Evolutionary conservation across 2,329 filamentous ascomycete genomes (phyloP).

Genomic region (Microdochium bolleyi): DNA sequence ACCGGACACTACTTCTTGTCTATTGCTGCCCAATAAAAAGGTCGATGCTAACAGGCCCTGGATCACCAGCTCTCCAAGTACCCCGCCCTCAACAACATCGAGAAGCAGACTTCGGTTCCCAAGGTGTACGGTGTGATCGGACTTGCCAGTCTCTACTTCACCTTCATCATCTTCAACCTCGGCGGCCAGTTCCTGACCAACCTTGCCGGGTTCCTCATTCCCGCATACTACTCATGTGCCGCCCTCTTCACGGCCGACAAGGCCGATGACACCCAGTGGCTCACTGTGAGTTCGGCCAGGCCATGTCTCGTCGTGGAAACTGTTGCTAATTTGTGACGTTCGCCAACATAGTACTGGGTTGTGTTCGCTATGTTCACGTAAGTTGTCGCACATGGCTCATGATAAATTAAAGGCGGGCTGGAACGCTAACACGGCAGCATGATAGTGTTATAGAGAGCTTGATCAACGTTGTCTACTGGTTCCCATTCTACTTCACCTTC

Average conservation of each 20-base stretch:
- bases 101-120: conserved; percentile 74
- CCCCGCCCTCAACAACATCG: conserved; percentile 73
- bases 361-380: conserved; percentile 74
- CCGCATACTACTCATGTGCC: conserved; percentile 75
- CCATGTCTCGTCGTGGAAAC: conserved; percentile 1
- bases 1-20: conserved; percentile 2
- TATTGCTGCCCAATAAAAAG: conserved; percentile 4
- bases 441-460: conserved; percentile 68
- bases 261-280: conserved; percentile 74
- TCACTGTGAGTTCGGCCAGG: conserved; percentile 48
- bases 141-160: conserved; percentile 72
- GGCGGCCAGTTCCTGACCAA: conserved; percentile 84
- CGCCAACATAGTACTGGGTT: conserved; percentile 65
- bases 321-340: conserved; percentile 22
- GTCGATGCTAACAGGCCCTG: conserved; percentile 8
- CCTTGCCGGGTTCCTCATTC: conserved; percentile 74
- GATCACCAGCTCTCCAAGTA: conserved; percentile 70
- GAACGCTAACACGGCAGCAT: conserved; percentile 4
- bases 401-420: conserved; percentile 2
- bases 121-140: conserved; percentile 81
- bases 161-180: conserved; percentile 89
- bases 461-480: conserved; percentile 83
- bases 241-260: conserved; percentile 67
- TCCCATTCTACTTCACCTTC: conserved; percentile 99
- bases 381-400: conserved; percentile 15